Evolutionary conservation across 345 rosid species (phyloP), one percentile per base, ranked within the genome.

Genomic region (Arabis alpina): DNA sequence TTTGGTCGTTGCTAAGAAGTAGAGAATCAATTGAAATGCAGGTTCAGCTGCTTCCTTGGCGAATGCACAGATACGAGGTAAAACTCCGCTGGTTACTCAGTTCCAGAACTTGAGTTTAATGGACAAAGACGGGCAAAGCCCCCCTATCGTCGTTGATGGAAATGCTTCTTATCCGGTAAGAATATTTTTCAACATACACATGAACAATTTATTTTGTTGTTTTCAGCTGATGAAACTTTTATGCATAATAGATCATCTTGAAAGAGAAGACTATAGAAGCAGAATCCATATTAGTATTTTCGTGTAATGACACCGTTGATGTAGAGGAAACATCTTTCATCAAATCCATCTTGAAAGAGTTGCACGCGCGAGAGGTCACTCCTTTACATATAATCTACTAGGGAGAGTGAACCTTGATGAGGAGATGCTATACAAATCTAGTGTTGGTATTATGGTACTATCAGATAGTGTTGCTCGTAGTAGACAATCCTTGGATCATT

Each of bases 391-490:
- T 58, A 41, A 32, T 73, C 40, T 65, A 16, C 9, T 1, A 0
- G 47, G 43, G 0, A 58, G 5, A 30, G 28, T 65, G 54, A 40
- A 25, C 1, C 2, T 58, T 1, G 54, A 58, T 0, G 1, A 0
- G 8, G 27, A 48, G 1, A 73, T 30, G 11, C 23, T 64, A 2
- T 0, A 49, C 47, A 66, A 54, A 41, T 58, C 47, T 59, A 40
- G 61, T 23, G 77, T 73, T 30, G 66, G 66, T 57, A 57, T 73
- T 10, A 30, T 73, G 66, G 2, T 66, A 16, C 19, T 73, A 49
- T 73, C 72, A 13, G 0, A 13, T 16, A 49, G 59, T 56, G 48
- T 0, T 13, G 54, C 13, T 16, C 4, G 3, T 45, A 0, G 10
- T 48, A 65, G 14, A 0, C 59, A 50, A 52, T 65, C 52, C 10